These are phyloP conservation scores for Zopfia rhizophila DNA, from an alignment of 2,329 filamentous ascomycete species.

Conservation along the genomic window DNA sequence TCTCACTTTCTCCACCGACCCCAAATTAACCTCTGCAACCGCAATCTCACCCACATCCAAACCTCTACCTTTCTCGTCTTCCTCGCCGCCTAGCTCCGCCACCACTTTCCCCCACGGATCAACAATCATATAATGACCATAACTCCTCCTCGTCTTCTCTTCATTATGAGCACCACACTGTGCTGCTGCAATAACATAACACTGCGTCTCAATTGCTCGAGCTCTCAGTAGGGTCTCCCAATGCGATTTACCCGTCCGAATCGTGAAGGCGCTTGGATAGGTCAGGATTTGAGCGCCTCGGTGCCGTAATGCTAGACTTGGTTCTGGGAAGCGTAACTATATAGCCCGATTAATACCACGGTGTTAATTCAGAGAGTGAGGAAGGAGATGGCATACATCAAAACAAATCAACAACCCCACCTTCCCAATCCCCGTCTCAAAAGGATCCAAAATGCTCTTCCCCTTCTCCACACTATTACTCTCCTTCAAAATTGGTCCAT, in stretches of 20 bases:
- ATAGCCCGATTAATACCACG: constrained; percentile 46
- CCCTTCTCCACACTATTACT: constrained; percentile 77
- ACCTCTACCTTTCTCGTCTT: constrained; percentile 48
- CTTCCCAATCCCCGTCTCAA: constrained; percentile 76
- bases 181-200: constrained; percentile 86
- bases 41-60: constrained; percentile 54
- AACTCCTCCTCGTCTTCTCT: constrained; percentile 74
- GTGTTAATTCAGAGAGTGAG: not conserved
- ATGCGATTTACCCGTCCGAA: constrained; percentile 84
- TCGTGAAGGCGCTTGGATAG: constrained; percentile 91
- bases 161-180: constrained; percentile 79
- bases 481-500: constrained; percentile 69
- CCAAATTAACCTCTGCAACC: constrained; percentile 65
- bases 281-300: constrained; percentile 79
- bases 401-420: constrained; percentile 89
- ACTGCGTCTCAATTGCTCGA: constrained; percentile 88
- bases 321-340: constrained; percentile 86
- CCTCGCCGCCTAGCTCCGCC: constrained; percentile 68
- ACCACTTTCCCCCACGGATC: constrained; percentile 86
- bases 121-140: constrained; percentile 86
- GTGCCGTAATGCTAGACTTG: constrained; percentile 72
- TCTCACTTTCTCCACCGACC: constrained; percentile 62
- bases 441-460: constrained; percentile 70
- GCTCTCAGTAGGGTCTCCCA: constrained; percentile 84
- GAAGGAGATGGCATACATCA: constrained; percentile 63